phyloP scores from a whole-genome alignment of 2,329 filamentous ascomycete species.

The Lachnum nothofagi region DNA sequence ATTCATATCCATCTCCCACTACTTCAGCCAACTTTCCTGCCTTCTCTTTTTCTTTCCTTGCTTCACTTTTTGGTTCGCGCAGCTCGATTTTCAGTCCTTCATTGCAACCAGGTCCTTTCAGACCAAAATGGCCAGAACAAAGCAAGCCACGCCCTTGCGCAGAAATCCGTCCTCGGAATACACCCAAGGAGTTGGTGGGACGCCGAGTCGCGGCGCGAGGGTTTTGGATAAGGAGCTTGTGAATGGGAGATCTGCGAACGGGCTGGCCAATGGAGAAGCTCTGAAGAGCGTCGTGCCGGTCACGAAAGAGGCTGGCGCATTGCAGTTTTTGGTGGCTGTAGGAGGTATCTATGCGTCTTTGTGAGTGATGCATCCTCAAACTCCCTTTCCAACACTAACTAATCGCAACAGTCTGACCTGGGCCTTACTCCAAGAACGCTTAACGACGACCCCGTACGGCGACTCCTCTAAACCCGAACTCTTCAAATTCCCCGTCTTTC shows the following conservation, averaged over 20 bases:
- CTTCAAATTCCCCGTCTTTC: slow-evolving; percentile 89
- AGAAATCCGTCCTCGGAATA: slow-evolving; percentile 64
- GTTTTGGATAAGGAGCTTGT: slow-evolving; percentile 20
- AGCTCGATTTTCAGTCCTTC: neutral
- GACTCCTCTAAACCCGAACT: slow-evolving; percentile 58
- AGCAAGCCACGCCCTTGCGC: slow-evolving; percentile 60
- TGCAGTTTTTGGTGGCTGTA: slow-evolving; percentile 81
- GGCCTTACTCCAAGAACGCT: slow-evolving; percentile 94
- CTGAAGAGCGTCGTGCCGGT: slow-evolving; percentile 32
- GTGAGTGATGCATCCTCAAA: slow-evolving; percentile 49
- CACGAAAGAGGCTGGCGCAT: slow-evolving; percentile 53
- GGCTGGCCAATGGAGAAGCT: slow-evolving; percentile 24
- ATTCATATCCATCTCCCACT: neutral
- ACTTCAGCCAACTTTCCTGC: neutral
- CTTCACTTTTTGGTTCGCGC: too few species aligned
- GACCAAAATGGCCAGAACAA: slow-evolving; percentile 61
- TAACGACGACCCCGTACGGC: slow-evolving; percentile 87
- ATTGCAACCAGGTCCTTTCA: neutral
- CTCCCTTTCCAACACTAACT: neutral
- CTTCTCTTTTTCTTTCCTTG: slow-evolving; percentile 4
- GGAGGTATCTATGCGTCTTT: slow-evolving; percentile 95
- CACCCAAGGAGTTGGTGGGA: slow-evolving; percentile 42
- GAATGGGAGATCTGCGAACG: slow-evolving; percentile 32
- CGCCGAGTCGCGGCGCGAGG: slow-evolving; percentile 31
- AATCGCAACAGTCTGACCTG: slow-evolving; percentile 68